Evolutionary conservation across 139 green algal species (phyloP).

Genomic region (Ostreobium quekettii): DNA sequence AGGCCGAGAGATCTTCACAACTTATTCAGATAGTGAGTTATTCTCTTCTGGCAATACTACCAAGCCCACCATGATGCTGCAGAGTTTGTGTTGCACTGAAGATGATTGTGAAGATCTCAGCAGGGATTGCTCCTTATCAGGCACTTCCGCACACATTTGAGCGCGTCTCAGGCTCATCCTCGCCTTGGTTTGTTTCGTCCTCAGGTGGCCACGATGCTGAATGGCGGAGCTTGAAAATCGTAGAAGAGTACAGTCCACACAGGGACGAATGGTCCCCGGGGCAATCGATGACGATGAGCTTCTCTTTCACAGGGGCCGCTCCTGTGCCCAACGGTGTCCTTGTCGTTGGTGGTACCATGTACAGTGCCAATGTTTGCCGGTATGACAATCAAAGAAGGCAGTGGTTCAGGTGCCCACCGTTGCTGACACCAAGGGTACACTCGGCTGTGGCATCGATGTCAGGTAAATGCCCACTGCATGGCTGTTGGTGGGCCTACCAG

Average conservation of each 20-base stretch:
- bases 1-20: too few relatives aligned
- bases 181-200: background rate
- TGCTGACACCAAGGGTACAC: slow-evolving; percentile 29
- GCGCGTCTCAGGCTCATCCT: too few relatives aligned
- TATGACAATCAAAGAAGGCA: slow-evolving; percentile 2
- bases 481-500: too few relatives aligned
- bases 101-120: too few relatives aligned
- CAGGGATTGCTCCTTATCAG: too few relatives aligned
- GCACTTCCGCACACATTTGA: too few relatives aligned
- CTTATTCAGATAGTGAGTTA: too few relatives aligned
- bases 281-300: slow-evolving; percentile 27
- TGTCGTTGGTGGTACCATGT: slow-evolving; percentile 24
- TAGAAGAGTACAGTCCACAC: slow-evolving; percentile 44
- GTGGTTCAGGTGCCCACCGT: slow-evolving; percentile 20
- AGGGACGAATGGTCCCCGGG: slow-evolving; percentile 40
- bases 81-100: too few relatives aligned
- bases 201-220: slow-evolving; percentile 31
- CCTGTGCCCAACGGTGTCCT: slow-evolving; percentile 1
- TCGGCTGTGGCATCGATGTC: slow-evolving; percentile 22
- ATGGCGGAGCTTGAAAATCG: slow-evolving; percentile 33
- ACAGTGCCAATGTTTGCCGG: slow-evolving; percentile 19
- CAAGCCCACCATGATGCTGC: too few relatives aligned
- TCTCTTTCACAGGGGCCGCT: slow-evolving; percentile 34
- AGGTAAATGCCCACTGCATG: too few relatives aligned
- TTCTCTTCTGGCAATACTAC: too few relatives aligned